Conservation (phyloP, 2,329 filamentous ascomycete genomes). For the Lasiodiplodia sp. region DNA sequence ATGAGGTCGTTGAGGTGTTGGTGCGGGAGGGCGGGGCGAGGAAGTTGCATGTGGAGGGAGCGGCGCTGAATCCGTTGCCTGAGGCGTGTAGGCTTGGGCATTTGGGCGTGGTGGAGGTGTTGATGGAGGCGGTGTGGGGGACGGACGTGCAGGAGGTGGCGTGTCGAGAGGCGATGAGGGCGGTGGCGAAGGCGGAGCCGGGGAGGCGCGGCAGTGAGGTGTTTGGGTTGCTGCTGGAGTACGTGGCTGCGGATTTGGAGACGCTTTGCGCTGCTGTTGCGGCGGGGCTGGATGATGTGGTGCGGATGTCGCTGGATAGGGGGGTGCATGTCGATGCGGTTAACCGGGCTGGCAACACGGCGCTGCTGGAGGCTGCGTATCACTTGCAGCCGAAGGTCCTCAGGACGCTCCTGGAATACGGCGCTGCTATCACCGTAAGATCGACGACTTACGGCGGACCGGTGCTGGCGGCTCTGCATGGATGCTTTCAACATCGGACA, state of each 20-base stretch:
- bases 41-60: neutral
- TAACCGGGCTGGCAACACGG: neutral
- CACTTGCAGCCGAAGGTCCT: too few relatives aligned
- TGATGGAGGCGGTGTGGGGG: neutral
- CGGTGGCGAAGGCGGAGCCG: neutral
- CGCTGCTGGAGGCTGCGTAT: neutral
- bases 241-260: neutral
- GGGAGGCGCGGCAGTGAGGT: neutral
- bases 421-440: too few relatives aligned
- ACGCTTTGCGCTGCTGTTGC: neutral
- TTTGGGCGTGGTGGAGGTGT: neutral
- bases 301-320: neutral
- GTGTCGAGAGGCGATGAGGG: neutral
- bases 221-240: neutral
- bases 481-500: too few relatives aligned
- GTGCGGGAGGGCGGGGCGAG: neutral
- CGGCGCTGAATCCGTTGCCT: neutral
- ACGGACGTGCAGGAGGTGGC: neutral
- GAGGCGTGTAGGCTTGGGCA: neutral
- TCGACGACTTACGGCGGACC: too few relatives aligned
- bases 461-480: too few relatives aligned
- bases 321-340: neutral
- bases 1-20: neutral
- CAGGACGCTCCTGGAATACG: too few relatives aligned
- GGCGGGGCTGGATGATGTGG: neutral